phyloP scores from a whole-genome alignment of 495 filamentous ascomycete genomes.

The Chlorociboria aeruginascens region DNA sequence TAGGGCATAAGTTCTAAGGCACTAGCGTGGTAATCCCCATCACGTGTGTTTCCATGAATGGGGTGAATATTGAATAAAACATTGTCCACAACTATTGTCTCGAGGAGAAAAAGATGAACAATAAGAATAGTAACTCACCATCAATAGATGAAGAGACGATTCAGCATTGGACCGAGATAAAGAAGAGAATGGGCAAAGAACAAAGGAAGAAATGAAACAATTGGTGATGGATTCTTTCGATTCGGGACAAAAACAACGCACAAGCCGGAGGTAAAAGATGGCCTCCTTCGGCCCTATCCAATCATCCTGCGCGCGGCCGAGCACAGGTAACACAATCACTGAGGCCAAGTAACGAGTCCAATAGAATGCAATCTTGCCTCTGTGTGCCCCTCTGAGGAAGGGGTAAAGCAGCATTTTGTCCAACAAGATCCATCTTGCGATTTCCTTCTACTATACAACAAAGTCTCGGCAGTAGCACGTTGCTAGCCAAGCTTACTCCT shows the following conservation, averaged over 20 bases:
- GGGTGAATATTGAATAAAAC: too few species aligned
- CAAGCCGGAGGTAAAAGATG: background rate
- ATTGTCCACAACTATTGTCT: background rate
- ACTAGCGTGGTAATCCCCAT: too few species aligned
- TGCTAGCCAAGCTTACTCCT: constrained; percentile 10
- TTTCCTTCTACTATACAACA: constrained; percentile 20
- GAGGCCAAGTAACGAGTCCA: constrained; percentile 11
- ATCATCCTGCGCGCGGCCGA: constrained; percentile 15
- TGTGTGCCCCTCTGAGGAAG: background rate
- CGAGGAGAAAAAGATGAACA: background rate
- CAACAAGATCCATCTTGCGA: constrained; percentile 13
- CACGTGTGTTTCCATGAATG: too few species aligned
- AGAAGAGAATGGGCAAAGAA: constrained; percentile 9
- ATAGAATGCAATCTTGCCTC: background rate
- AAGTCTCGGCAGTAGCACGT: background rate
- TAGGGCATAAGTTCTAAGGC: background rate
- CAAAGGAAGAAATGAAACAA: background rate
- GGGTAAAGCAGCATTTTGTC: constrained; percentile 5
- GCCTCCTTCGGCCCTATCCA: constrained; percentile 3
- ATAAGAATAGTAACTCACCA: too few species aligned
- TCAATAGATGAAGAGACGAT: too few species aligned
- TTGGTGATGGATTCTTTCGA: background rate
- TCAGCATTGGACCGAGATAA: background rate
- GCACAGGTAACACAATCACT: constrained; percentile 19
- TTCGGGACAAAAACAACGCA: background rate